Evolutionary conservation across 768 basidiomycete species (phyloP).

Genomic region (Podaxis mareebaensis): DNA sequence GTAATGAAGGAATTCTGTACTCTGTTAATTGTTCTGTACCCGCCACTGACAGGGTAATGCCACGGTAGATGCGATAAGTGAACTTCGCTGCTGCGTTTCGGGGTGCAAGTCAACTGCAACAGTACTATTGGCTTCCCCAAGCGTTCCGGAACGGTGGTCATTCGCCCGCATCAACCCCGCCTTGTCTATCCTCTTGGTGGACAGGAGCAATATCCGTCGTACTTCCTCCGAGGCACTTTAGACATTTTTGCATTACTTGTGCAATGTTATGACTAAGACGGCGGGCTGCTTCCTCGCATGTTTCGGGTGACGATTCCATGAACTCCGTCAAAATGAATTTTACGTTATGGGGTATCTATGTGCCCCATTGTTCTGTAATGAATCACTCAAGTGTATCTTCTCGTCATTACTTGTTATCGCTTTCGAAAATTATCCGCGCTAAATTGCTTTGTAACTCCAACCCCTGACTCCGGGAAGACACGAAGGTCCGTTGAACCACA

Average conservation of each 20-base stretch:
- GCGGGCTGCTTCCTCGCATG: not conserved
- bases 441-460: not conserved
- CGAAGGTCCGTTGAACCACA: not conserved
- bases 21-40: not conserved
- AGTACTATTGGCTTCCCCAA: not conserved
- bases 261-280: not conserved
- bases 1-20: not conserved
- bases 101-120: not conserved
- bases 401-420: too few species aligned
- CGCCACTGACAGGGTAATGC: not conserved
- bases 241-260: not conserved
- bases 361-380: not conserved
- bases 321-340: not conserved
- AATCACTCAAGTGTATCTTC: not conserved
- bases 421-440: too few species aligned
- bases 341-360: not conserved
- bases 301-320: not conserved
- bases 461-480: not conserved
- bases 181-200: not conserved
- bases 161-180: not conserved
- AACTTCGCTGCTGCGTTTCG: not conserved
- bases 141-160: not conserved
- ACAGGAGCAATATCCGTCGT: not conserved
- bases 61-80: not conserved
- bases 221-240: not conserved